Evolutionary conservation across 331 rosid species (phyloP).

Genomic region (Rosa hybrid): DNA sequence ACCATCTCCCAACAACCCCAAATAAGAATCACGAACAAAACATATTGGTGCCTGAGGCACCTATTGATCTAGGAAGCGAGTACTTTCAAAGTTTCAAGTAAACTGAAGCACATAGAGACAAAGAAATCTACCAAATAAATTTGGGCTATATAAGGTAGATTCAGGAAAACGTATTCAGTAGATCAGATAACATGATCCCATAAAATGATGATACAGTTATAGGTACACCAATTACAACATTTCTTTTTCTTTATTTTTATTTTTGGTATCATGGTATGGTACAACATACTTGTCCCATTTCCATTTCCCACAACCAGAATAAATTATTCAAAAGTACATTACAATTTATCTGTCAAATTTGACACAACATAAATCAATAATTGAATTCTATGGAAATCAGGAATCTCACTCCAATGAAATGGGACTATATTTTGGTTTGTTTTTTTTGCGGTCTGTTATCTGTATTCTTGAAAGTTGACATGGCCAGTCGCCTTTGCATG

Average conservation of each 20-base stretch:
- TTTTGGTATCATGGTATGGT: neutral
- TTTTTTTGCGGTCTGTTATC: constrained; percentile 38
- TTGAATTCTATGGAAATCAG: constrained; percentile 6
- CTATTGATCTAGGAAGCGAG: neutral
- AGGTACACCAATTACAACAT: neutral
- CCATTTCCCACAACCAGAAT: constrained; percentile 7
- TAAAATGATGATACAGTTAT: neutral
- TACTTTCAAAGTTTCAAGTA: neutral
- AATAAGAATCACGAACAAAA: neutral
- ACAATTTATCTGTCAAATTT: neutral
- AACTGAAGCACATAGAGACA: neutral
- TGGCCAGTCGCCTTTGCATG: constrained; percentile 92
- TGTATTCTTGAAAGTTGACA: constrained; percentile 89
- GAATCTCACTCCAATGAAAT: constrained; percentile 14
- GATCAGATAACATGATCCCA: neutral
- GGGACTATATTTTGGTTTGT: constrained; percentile 9
- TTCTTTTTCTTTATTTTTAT: neutral
- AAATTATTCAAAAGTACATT: neutral
- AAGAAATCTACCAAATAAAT: neutral
- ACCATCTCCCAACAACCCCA: neutral
- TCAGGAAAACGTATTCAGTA: neutral
- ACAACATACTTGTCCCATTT: neutral
- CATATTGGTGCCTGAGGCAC: neutral
- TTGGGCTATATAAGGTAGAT: neutral
- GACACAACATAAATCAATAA: neutral